Base-by-base conservation (phyloP, 192 early-diverging fungal species). In the Podila minutissima region DNA sequence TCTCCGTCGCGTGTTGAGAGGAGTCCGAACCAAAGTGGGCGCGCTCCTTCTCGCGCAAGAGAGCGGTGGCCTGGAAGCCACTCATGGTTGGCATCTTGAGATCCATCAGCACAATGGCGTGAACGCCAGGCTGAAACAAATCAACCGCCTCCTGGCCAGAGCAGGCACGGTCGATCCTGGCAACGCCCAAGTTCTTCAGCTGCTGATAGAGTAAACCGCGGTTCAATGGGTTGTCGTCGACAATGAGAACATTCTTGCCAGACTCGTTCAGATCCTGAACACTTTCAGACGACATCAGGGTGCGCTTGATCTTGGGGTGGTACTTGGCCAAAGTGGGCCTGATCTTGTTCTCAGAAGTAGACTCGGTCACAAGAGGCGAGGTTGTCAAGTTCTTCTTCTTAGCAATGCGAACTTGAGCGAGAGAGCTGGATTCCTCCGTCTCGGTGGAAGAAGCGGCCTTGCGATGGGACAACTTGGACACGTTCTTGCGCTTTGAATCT, bases 81-180 rank as follows among this genome's bases (percentile, higher is more conserved):
- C 58, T 69, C 77, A 81, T 81, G 11, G 22, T 81, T 0, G 77
- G 77, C 77, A 81, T 81, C 53, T 81, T 81, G 31, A 81, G 62
- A 46, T 81, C 77, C 77, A 81, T 81, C 71, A 81, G 28, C 0
- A 81, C 71, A 41, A 81, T 33, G 0, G 57, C 65, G 22, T 81
- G 77, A 2, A 58, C 33, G n/a, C 71, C 67, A 22, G 77, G 77
- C 9, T 60, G 2, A 32, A 81, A 81, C 17, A 38, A 67, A 11
- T 81, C 77, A 3, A 81, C 63, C 20, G 77, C 77, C 33, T 81
- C 77, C 38, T 81, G 66, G 13, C 77, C 77, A 5, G 77, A 73
- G 1, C 46, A 62, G 24, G 77, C 77, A 31, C 69, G 70, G 50
- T 81, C 77, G 17, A 81, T 55, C 22, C 37, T 46, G 8, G 71